These are phyloP conservation scores for Podaxis rugospora DNA, from an alignment of 768 basidiomycete genomes.

Conservation along the genomic window DNA sequence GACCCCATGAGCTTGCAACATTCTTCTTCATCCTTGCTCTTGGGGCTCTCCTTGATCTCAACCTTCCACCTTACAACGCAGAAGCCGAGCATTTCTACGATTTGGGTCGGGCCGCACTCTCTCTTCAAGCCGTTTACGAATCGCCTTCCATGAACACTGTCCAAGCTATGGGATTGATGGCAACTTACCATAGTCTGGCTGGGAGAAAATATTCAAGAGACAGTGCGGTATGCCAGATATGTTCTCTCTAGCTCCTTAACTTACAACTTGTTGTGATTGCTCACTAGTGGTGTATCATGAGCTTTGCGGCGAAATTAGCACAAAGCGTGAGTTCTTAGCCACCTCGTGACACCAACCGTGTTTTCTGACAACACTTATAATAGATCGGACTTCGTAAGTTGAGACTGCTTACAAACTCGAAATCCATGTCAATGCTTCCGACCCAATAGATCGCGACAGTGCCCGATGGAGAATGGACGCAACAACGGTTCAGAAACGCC, in stretches of 20 bases:
- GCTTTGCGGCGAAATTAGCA: constrained; percentile 54
- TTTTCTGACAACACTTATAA: neutral
- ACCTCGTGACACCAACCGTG: neutral
- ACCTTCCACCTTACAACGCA: constrained; percentile 44
- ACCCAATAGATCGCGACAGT: constrained; percentile 59
- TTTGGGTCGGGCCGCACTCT: constrained; percentile 51
- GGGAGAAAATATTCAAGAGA: constrained; percentile 49
- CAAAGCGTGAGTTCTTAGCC: constrained; percentile 38
- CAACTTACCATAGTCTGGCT: constrained; percentile 49
- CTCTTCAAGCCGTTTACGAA: constrained; percentile 46
- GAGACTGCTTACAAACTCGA: constrained; percentile 14
- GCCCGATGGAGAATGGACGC: constrained; percentile 62
- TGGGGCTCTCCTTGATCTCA: constrained; percentile 55
- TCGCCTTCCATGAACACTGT: constrained; percentile 53
- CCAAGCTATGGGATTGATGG: constrained; percentile 54
- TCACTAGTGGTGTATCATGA: constrained; percentile 45
- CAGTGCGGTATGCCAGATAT: constrained; percentile 28
- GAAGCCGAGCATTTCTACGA: constrained; percentile 61
- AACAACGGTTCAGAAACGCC: constrained; percentile 54
- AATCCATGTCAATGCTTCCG: neutral
- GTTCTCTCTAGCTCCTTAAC: constrained; percentile 19
- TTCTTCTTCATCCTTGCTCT: constrained; percentile 58
- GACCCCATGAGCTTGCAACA: constrained; percentile 48
- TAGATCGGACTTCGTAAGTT: constrained; percentile 59
- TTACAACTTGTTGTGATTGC: constrained; percentile 16